Evolutionary conservation across 306 rosid species (phyloP), one percentile per base, ranked within the genome.

Genomic region (Pyrus bretschneideri): DNA sequence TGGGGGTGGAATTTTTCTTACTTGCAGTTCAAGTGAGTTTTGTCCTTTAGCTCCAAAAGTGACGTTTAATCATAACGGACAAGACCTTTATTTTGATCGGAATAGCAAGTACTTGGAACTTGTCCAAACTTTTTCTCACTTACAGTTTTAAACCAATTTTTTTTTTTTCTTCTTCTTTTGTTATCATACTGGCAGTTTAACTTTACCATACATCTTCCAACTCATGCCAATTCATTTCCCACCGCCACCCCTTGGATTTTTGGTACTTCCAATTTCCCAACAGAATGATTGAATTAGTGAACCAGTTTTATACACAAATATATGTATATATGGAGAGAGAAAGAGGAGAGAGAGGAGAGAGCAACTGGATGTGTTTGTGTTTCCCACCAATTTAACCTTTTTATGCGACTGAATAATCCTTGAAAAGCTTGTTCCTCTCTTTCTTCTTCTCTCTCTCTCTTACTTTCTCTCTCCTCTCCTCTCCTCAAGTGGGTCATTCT

Each of bases 401-500:
- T 71, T 71, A 76, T 86, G 87, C 87, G 88, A 80, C 89, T 86
- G 84, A 79, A 76, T 82, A 88, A 83, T 82, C 88, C 76, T 77
- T 30, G 4, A 73, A 57, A 59, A 15, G 40, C 22, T 72, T 12
- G 7, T 44, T 60, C 45, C 11, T 40, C 33, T 75, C 78, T 67
- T 7, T 55, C 10, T 7, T 25, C 2, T 4, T 21, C 22, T 59
- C 4, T 23, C 22, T 59, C 4, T 23, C 35, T 31, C 52, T 59
- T 3, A 12, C 30, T 23, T 11, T n/a, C 30, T 59, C 64, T 19
- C 23, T 55, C 65, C 61, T 57, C 61, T 23, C 31, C 78, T 31
- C 70, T 54, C 57, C 87, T 82, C 88, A 86, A 89, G 90, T 93
- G 95, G 95, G 90, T 86, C 93, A 85, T 80, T 82, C 83, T 82